Percentiles rank a stretch among this genome's conserved stretches.
phyloP scores from a whole-genome alignment of 1,284 basidiomycete species.

The Leccinum subatratum region DNA sequence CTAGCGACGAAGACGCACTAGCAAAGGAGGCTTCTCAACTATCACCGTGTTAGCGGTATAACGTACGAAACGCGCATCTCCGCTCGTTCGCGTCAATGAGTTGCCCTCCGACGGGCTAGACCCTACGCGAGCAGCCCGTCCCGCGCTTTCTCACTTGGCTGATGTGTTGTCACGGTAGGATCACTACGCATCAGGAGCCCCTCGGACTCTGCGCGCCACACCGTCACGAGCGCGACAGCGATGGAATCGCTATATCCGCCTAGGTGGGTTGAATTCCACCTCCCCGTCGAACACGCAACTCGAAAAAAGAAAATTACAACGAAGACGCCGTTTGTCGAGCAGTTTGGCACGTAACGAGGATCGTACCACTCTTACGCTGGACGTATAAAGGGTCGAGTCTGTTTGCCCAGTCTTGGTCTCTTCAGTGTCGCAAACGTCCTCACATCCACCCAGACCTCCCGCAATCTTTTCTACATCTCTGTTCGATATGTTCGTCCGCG shows the following conservation, averaged over 20 bases:
- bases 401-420: neutral
- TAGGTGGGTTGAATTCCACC: neutral
- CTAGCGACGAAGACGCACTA: conserved; percentile 8
- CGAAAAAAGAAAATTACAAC: conserved; percentile 14
- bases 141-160: conserved; percentile 9
- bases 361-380: conserved; percentile 9
- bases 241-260: conserved; percentile 18
- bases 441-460: neutral
- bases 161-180: conserved; percentile 7
- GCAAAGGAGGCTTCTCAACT: conserved; percentile 11
- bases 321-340: conserved; percentile 20
- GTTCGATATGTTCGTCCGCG: conserved; percentile 17
- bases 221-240: neutral
- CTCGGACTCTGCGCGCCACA: conserved; percentile 6
- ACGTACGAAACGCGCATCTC: conserved; percentile 20
- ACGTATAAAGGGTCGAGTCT: conserved; percentile 18
- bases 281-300: conserved; percentile 11
- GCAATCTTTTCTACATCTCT: neutral
- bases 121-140: neutral
- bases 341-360: neutral
- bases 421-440: neutral
- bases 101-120: neutral
- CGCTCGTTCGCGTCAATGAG: conserved; percentile 5
- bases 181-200: neutral
- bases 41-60: conserved; percentile 16